A percentile compares a stretch with the other conserved stretches of the same genome.
Evolutionary conservation across 2,329 filamentous ascomycete genomes (phyloP).

Genomic region (Claviceps sp.): DNA sequence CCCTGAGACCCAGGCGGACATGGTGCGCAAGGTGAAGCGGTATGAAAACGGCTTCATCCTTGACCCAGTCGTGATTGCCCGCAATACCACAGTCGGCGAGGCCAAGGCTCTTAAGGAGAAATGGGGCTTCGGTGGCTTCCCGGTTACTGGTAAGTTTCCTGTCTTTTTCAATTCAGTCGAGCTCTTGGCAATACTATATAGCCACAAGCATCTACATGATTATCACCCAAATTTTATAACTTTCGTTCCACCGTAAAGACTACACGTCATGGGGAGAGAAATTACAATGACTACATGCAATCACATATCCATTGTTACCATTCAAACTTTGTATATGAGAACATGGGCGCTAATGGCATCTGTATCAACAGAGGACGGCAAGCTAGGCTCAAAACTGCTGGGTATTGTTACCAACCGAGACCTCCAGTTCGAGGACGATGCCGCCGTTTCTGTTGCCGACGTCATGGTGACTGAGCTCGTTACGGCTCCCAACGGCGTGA

Average conservation of each 20-base stretch:
- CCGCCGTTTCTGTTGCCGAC: constrained; percentile 58
- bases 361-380: constrained; percentile 61
- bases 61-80: constrained; percentile 84
- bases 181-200: constrained; percentile 1
- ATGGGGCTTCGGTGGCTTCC: constrained; percentile 97
- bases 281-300: constrained; percentile 20
- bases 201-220: constrained; percentile 46
- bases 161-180: constrained; percentile 8
- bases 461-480: constrained; percentile 95
- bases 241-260: constrained; percentile 99
- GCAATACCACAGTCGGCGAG: constrained; percentile 78
- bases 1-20: constrained; percentile 91
- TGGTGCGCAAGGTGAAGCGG: constrained; percentile 98
- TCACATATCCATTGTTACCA: constrained; percentile 4
- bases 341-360: constrained; percentile 5
- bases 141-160: constrained; percentile 76
- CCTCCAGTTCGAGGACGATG: constrained; percentile 84
- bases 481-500: constrained; percentile 74
- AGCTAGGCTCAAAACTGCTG: constrained; percentile 86
- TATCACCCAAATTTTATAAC: constrained; percentile 72
- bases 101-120: constrained; percentile 88
- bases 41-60: constrained; percentile 99
- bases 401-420: constrained; percentile 97
- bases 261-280: constrained; percentile 64
- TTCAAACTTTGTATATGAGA: neutral